A percentile compares a stretch with the other conserved stretches of the same genome.
These are phyloP conservation scores for Tetradesmus obliquus DNA, from an alignment of 139 green algal species.

Conservation along the genomic window DNA sequence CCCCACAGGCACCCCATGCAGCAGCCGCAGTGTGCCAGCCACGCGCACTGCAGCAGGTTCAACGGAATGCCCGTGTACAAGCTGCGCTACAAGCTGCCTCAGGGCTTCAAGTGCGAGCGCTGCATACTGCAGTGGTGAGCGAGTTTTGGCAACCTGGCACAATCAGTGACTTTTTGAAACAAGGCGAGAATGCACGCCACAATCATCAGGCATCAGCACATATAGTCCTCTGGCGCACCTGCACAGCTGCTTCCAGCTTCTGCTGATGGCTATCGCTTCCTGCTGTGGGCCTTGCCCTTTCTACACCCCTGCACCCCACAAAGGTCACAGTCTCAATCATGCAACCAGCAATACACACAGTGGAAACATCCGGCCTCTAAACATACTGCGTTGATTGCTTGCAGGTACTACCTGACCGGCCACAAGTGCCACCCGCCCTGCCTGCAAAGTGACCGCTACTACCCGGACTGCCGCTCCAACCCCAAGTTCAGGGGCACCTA, in stretches of 20 bases:
- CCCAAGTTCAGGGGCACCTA: slow-evolving; percentile 30
- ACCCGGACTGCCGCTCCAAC: slow-evolving; percentile 26
- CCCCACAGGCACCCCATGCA: not conserved
- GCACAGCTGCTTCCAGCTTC: too few species aligned
- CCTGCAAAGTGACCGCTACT: slow-evolving; percentile 23
- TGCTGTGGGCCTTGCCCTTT: too few species aligned
- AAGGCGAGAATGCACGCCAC: too few species aligned
- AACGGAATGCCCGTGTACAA: slow-evolving; percentile 46
- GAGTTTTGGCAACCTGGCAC: not conserved
- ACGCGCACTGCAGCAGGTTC: not conserved
- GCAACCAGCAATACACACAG: not conserved
- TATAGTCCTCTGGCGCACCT: too few species aligned
- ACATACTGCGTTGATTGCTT: not conserved
- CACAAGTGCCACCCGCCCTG: slow-evolving; percentile 67
- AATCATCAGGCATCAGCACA: too few species aligned
- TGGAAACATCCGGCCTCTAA: not conserved
- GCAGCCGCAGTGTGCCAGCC: not conserved
- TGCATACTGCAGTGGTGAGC: slow-evolving; percentile 63
- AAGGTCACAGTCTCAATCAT: not conserved
- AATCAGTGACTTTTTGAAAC: not conserved
- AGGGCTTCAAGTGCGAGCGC: slow-evolving; percentile 39
- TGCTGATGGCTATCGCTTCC: too few species aligned
- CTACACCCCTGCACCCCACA: too few species aligned
- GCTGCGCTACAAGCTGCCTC: slow-evolving; percentile 55
- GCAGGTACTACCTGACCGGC: slow-evolving; percentile 59